phyloP scores from a whole-genome alignment of 2,329 filamentous ascomycete species.

The Tolypocladium endophyticum region DNA sequence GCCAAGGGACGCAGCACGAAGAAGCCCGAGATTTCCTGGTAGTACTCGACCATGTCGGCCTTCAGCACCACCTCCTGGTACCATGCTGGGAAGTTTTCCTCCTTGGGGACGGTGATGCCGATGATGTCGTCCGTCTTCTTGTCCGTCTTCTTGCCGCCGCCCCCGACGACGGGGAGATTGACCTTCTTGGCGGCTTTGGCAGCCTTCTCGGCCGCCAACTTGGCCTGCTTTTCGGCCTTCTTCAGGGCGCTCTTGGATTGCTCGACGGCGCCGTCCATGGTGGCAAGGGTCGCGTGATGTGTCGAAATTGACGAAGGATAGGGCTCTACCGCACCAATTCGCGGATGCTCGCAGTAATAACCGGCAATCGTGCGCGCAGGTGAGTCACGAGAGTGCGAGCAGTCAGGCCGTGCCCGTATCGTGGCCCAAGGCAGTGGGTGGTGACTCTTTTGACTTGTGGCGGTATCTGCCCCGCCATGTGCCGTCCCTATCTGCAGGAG shows the following conservation, averaged over 20 bases:
- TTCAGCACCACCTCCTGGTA: slow-evolving; percentile 97
- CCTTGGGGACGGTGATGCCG: slow-evolving; percentile 78
- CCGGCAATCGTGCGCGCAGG: neutral
- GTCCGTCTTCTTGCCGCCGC: slow-evolving; percentile 26
- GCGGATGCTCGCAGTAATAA: neutral
- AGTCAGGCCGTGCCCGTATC: neutral
- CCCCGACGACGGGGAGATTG: slow-evolving; percentile 39
- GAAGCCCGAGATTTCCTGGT: slow-evolving; percentile 86
- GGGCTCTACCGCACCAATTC: neutral
- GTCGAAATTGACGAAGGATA: neutral
- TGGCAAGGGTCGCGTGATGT: slow-evolving; percentile 1
- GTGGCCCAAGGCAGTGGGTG: neutral
- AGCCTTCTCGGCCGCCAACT: slow-evolving; percentile 50
- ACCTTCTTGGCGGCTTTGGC: slow-evolving; percentile 49
- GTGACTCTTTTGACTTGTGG: slow-evolving; percentile 3
- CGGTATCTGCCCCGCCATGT: slow-evolving; percentile 8
- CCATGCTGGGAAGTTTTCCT: slow-evolving; percentile 84
- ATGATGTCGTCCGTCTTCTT: slow-evolving; percentile 62
- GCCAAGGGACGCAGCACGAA: slow-evolving; percentile 74
- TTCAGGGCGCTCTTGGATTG: slow-evolving; percentile 53
- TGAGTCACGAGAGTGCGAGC: neutral
- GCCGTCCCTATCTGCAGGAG: slow-evolving; percentile 6
- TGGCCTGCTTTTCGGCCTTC: slow-evolving; percentile 55
- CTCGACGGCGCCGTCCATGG: slow-evolving; percentile 21
- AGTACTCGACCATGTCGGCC: slow-evolving; percentile 96